phyloP scores from a whole-genome alignment of 805 yeast species.

The Pichia paraexigua region DNA sequence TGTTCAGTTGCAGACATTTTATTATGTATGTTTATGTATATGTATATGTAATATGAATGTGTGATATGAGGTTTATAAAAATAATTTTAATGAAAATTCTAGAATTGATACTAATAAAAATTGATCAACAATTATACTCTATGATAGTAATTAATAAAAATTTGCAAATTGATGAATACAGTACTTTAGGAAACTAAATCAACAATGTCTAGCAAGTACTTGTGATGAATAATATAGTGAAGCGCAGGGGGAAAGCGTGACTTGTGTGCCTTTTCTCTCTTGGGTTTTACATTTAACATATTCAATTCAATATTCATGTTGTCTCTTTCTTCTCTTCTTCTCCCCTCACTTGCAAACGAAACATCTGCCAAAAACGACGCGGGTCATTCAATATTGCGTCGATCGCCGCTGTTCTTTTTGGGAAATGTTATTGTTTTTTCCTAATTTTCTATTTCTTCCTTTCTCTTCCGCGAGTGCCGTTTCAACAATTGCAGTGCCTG shows the following conservation, averaged over 20 bases:
- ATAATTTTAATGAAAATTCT: neutral
- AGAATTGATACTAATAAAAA: neutral
- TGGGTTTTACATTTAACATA: neutral
- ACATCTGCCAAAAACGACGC: neutral
- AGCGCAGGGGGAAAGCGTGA: neutral
- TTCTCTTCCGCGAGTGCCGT: neutral
- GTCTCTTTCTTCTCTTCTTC: neutral
- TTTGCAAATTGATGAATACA: neutral
- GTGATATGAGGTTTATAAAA: neutral
- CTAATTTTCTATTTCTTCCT: no score
- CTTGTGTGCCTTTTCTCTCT: neutral
- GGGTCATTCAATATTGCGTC: neutral
- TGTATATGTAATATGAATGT: neutral
- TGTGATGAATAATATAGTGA: neutral
- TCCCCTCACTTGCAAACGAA: neutral
- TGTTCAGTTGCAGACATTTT: constrained; percentile 1
- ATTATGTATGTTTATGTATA: neutral
- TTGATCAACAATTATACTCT: neutral
- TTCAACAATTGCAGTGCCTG: neutral
- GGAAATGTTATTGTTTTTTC: neutral
- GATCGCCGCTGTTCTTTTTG: neutral
- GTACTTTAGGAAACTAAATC: neutral
- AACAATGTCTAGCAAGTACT: neutral
- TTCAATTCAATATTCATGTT: neutral
- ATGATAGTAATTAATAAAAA: neutral